Conservation (phyloP, 2,329 filamentous ascomycete genomes). For the Calonectria leucothoes region DNA sequence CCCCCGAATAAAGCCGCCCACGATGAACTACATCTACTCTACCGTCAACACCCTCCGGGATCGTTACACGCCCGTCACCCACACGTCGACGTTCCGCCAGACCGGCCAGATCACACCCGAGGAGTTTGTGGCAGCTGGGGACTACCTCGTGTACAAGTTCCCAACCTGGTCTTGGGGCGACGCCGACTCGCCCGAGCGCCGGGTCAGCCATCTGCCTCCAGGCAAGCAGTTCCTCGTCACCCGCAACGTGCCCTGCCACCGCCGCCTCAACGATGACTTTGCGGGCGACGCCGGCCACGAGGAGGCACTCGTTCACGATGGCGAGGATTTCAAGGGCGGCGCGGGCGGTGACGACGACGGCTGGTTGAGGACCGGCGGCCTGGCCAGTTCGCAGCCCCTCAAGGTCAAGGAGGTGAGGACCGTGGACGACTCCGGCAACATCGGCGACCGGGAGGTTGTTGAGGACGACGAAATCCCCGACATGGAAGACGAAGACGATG, state of each 20-base stretch:
- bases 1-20: constrained; percentile 21
- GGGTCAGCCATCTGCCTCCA: constrained; percentile 82
- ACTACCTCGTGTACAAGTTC: constrained; percentile 99
- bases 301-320: constrained; percentile 86
- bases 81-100: constrained; percentile 92
- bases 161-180: constrained; percentile 98
- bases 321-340: constrained; percentile 69
- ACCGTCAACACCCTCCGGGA: constrained; percentile 93
- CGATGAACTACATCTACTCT: constrained; percentile 92
- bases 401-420: constrained; percentile 86
- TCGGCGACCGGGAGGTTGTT: constrained; percentile 78
- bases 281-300: constrained; percentile 88
- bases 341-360: constrained; percentile 75
- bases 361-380: constrained; percentile 89
- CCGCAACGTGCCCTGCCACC: constrained; percentile 92
- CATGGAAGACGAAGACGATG: constrained; percentile 98
- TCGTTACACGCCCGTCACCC: constrained; percentile 86
- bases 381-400: constrained; percentile 79
- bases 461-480: constrained; percentile 90
- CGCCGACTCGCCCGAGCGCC: constrained; percentile 82
- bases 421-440: constrained; percentile 88
- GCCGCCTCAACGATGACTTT: constrained; percentile 92
- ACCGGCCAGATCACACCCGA: constrained; percentile 97
- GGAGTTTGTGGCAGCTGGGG: constrained; percentile 94
- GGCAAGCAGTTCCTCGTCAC: constrained; percentile 97